Percentiles rank a stretch among this genome's conserved stretches.
phyloP scores from a whole-genome alignment of 2,329 filamentous ascomycete species.

The Aspergillus pseudotamarii region DNA sequence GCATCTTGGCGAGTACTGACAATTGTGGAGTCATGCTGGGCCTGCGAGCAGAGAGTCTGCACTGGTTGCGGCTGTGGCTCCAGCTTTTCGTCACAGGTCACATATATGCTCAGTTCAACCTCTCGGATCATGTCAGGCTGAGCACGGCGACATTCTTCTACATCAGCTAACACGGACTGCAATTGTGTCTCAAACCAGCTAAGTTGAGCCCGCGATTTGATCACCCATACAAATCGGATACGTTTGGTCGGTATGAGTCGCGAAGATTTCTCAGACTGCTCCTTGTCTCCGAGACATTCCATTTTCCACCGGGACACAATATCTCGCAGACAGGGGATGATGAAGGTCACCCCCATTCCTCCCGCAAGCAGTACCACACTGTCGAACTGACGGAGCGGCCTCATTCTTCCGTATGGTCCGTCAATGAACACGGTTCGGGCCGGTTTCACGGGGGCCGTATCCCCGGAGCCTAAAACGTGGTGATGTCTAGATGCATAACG shows the following conservation, averaged over 20 bases:
- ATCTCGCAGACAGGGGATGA: slow-evolving; percentile 58
- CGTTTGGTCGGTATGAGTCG: slow-evolving; percentile 48
- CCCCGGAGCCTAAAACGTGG: slow-evolving; percentile 24
- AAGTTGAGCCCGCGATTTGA: slow-evolving; percentile 57
- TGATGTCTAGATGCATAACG: slow-evolving; percentile 51
- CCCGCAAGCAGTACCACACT: slow-evolving; percentile 62
- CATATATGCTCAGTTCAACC: slow-evolving; percentile 56
- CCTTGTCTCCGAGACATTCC: slow-evolving; percentile 27
- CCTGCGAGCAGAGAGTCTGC: slow-evolving; percentile 30
- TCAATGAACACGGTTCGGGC: slow-evolving; percentile 52
- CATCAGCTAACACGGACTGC: slow-evolving; percentile 47
- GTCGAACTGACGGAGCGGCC: slow-evolving; percentile 62
- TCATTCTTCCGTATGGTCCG: slow-evolving; percentile 56
- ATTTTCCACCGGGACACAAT: slow-evolving; percentile 53
- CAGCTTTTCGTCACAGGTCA: slow-evolving; percentile 57
- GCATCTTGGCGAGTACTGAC: not conserved
- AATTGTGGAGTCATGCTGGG: slow-evolving; percentile 1
- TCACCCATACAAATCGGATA: slow-evolving; percentile 61
- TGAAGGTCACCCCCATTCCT: slow-evolving; percentile 63
- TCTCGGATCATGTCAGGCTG: slow-evolving; percentile 41
- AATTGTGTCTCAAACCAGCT: slow-evolving; percentile 58
- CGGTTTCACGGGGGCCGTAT: slow-evolving; percentile 12
- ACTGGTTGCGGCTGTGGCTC: slow-evolving; percentile 24
- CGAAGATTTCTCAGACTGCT: slow-evolving; percentile 14
- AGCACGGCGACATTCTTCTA: slow-evolving; percentile 37